Base-by-base conservation (phyloP, 1,284 basidiomycete genomes). In the Grifola frondosa region DNA sequence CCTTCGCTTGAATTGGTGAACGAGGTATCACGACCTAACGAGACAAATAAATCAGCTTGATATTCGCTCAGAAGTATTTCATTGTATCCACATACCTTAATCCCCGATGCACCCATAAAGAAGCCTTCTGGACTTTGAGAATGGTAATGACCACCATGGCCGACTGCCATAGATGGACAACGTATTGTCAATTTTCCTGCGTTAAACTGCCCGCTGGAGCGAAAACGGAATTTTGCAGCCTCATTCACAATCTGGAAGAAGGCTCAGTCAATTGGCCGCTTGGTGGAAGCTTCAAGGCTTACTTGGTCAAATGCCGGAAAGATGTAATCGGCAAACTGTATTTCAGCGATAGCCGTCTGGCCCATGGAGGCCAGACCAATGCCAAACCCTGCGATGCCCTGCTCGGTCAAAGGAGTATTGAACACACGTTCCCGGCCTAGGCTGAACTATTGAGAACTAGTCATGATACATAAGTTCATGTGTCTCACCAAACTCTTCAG, bases 71-170 rank as follows among this genome's bases (percentile, higher is more conserved):
- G 16, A 19, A 31, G 10, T 19, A 12, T 23, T 10, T 6, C 20
- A n/a, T 4, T 13, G 1, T 13, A 22, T 12, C 22, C 17, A 28
- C 53, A 10, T 46, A 92, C 92, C 75, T 96, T 96, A 29, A 97
- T 59, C 0, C 94, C 95, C 0, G 91, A 75, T 2, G 91, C 93
- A 34, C 87, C 91, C 71, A 97, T 80, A 66, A 97, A 97, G 68
- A 85, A 97, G 0, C 89, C 93, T 70, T 97, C 94, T 1, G 93
- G 92, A 43, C 88, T 91, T 65, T 97, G 94, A 4, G 89, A 93
- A 61, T 97, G 94, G 62, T 97, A 97, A 46, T 96, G 65, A 11
- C 88, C 95, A 30, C 94, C 93, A 61, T 96, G 93, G 1, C 93
- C 92, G 55, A 96, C 93, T 11, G 89, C 83, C 82, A 92, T 92